Evolutionary conservation across 352 stramenopile species (phyloP).

Genomic region (Pythium sukuiense): DNA sequence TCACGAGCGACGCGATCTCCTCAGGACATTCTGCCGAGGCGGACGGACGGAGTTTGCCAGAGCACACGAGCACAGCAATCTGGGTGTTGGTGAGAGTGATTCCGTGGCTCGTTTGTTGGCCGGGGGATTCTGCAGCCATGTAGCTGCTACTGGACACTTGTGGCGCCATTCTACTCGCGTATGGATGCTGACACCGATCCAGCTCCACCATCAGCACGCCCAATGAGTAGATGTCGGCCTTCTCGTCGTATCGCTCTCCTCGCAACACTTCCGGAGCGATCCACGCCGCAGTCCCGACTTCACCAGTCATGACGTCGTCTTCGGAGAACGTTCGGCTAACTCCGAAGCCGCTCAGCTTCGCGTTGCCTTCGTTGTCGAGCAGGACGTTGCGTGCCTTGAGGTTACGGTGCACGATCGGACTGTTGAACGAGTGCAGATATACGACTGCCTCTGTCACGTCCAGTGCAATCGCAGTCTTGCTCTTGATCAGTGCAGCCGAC

Average conservation of each 20-base stretch:
- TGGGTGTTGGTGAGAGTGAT: not conserved
- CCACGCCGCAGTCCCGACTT: not conserved
- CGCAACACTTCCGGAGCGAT: not conserved
- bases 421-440: slow-evolving; percentile 23
- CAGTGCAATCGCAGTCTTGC: slow-evolving; percentile 10
- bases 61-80: slow-evolving; percentile 4
- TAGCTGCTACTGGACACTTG: too few species aligned
- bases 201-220: not conserved
- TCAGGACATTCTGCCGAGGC: not conserved
- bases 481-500: not conserved
- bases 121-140: too few species aligned
- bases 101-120: not conserved
- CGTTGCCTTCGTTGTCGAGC: slow-evolving; percentile 1
- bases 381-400: slow-evolving; percentile 23
- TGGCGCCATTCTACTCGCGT: not conserved
- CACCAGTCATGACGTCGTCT: not conserved
- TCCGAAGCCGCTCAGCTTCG: slow-evolving; percentile 20
- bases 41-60: not conserved
- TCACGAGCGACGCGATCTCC: not conserved
- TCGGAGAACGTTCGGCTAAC: slow-evolving; percentile 5
- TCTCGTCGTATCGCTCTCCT: not conserved
- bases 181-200: not conserved
- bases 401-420: slow-evolving; percentile 20
- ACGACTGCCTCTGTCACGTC: slow-evolving; percentile 20
- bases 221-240: not conserved